Percentiles rank a stretch among this genome's conserved stretches.
Conservation (phyloP, 345 rosid species). For the Eucalyptus guilfoylei region DNA sequence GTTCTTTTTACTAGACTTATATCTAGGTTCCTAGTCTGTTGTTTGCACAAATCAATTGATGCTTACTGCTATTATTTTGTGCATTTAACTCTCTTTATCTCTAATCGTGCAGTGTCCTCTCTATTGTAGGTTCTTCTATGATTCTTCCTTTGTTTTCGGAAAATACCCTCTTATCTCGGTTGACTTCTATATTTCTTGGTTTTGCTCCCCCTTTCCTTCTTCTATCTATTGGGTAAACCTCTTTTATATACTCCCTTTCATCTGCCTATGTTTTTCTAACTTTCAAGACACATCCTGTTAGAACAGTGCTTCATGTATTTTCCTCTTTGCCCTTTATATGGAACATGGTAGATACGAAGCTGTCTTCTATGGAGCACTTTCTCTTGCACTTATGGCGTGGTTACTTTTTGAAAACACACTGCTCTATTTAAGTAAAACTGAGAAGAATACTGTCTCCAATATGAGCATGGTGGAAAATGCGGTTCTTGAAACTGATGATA, state of each 20-base stretch:
- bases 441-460: slow-evolving; percentile 21
- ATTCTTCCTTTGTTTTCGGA: slow-evolving; percentile 80
- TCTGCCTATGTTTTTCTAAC: not conserved
- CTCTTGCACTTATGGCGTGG: slow-evolving; percentile 78
- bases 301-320: not conserved
- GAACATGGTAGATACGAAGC: slow-evolving; percentile 75
- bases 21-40: not conserved
- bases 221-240: slow-evolving; percentile 73
- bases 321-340: not conserved
- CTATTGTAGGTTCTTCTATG: slow-evolving; percentile 58
- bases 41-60: not conserved
- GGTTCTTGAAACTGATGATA: slow-evolving; percentile 35
- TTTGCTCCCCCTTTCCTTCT: slow-evolving; percentile 92
- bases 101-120: not conserved
- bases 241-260: not conserved
- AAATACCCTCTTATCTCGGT: slow-evolving; percentile 55
- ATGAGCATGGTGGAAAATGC: slow-evolving; percentile 18
- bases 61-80: not conserved
- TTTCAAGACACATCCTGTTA: not conserved
- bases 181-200: slow-evolving; percentile 82
- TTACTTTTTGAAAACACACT: slow-evolving; percentile 67
- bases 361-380: slow-evolving; percentile 79
- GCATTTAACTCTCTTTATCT: not conserved
- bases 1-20: not conserved
- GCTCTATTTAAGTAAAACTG: slow-evolving; percentile 28